These are phyloP conservation scores for Exophiala bonariae DNA, from an alignment of 2,329 filamentous ascomycete species.

Conservation along the genomic window DNA sequence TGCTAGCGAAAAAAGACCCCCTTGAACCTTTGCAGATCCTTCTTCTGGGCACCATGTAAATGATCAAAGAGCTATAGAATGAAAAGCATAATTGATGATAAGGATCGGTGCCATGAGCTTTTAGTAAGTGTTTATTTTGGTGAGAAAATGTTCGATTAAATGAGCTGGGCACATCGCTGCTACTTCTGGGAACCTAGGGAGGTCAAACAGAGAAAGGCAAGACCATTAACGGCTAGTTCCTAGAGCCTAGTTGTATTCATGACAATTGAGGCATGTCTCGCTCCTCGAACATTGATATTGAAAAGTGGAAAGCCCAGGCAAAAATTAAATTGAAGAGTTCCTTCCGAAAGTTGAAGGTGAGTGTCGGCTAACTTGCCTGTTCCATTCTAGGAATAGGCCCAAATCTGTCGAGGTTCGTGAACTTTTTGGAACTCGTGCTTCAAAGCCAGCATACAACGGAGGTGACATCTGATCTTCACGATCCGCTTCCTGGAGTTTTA, in stretches of 20 bases:
- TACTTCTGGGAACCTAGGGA: no score
- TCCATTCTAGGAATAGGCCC: not conserved
- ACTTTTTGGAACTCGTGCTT: slow-evolving; percentile 7
- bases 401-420: not conserved
- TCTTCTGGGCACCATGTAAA: slow-evolving; percentile 82
- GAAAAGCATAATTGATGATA: slow-evolving; percentile 80
- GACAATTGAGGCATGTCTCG: no score
- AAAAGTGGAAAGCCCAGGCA: not conserved
- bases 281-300: no score
- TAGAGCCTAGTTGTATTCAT: no score
- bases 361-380: not conserved
- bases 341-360: not conserved
- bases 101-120: slow-evolving; percentile 59
- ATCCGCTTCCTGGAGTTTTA: no score
- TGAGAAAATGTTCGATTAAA: not conserved
- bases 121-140: not conserved
- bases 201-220: no score
- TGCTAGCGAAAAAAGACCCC: slow-evolving; percentile 99
- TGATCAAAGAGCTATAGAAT: slow-evolving; percentile 81
- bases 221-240: no score
- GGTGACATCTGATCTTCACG: not conserved
- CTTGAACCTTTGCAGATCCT: slow-evolving; percentile 43
- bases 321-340: not conserved
- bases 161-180: no score
- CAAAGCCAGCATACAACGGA: not conserved